These are phyloP conservation scores for Capronia americana DNA, from an alignment of 2,329 filamentous ascomycete species.

Conservation along the genomic window DNA sequence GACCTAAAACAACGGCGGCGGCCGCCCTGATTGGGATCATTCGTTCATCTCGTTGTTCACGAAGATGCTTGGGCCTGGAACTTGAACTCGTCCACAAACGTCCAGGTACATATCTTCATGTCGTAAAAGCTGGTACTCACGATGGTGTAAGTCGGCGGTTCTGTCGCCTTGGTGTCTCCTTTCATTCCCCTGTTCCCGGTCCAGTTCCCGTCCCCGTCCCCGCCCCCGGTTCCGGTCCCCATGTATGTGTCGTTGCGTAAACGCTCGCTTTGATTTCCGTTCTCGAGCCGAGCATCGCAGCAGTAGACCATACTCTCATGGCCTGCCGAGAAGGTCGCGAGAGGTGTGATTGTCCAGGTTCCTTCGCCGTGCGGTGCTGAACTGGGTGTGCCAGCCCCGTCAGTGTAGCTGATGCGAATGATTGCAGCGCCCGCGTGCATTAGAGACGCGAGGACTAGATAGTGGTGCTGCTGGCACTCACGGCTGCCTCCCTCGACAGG, in stretches of 20 bases:
- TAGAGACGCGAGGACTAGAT: constrained; percentile 78
- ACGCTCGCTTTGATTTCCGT: constrained; percentile 24
- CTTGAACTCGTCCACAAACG: constrained; percentile 36
- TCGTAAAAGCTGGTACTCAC: constrained; percentile 63
- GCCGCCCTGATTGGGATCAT: not conserved
- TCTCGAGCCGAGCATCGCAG: constrained; percentile 59
- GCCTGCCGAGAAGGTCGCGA: constrained; percentile 74
- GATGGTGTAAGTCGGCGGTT: constrained; percentile 38
- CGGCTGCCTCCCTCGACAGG: not conserved
- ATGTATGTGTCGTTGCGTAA: not conserved
- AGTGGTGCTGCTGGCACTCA: constrained; percentile 37
- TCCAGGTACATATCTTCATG: constrained; percentile 58
- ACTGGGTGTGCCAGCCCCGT: not conserved
- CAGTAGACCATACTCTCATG: constrained; percentile 97
- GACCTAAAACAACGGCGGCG: not conserved
- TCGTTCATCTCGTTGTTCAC: not conserved
- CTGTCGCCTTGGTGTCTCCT: not conserved
- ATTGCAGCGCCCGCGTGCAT: constrained; percentile 88
- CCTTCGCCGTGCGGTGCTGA: constrained; percentile 24
- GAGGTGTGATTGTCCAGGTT: constrained; percentile 61
- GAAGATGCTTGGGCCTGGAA: constrained; percentile 23
- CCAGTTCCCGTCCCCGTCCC: not conserved
- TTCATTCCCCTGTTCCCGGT: not conserved
- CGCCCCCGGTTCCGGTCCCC: not conserved
- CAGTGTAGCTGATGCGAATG: constrained; percentile 50